Evolutionary conservation across 495 filamentous ascomycete species (phyloP).

Genomic region (Saxophila tyrrhenica): DNA sequence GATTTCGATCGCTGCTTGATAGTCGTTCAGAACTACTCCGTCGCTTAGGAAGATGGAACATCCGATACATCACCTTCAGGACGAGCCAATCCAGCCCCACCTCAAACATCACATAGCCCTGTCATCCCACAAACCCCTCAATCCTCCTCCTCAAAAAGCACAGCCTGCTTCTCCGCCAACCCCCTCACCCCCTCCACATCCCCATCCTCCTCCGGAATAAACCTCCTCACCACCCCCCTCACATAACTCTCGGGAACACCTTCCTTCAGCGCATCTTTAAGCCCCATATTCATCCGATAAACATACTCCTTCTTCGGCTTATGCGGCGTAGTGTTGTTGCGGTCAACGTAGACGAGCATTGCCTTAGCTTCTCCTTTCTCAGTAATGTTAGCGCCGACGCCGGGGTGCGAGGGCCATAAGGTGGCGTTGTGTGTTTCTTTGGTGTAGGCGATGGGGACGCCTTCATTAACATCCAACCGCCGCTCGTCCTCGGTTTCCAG

Average conservation of each 20-base stretch:
- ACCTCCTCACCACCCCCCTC: slow-evolving; percentile 44
- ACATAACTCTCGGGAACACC: slow-evolving; percentile 49
- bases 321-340: slow-evolving; percentile 30
- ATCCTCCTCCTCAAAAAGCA: slow-evolving; percentile 25
- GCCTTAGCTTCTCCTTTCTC: slow-evolving; percentile 11
- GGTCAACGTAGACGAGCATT: slow-evolving; percentile 50
- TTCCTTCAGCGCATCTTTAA: slow-evolving; percentile 45
- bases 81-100: too few relatives aligned
- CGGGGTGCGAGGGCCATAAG: slow-evolving; percentile 29
- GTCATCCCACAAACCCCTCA: background rate
- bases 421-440: slow-evolving; percentile 30
- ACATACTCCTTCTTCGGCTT: slow-evolving; percentile 53
- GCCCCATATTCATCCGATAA: slow-evolving; percentile 53
- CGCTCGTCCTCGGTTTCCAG: slow-evolving; percentile 36
- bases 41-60: too few relatives aligned
- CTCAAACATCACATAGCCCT: too few relatives aligned
- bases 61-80: too few relatives aligned
- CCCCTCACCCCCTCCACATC: slow-evolving; percentile 5
- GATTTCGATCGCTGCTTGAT: too few relatives aligned
- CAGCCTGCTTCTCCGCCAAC: slow-evolving; percentile 24
- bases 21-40: too few relatives aligned
- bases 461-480: slow-evolving; percentile 43
- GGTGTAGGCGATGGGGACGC: slow-evolving; percentile 46
- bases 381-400: slow-evolving; percentile 23
- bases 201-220: slow-evolving; percentile 36